Evolutionary conservation across 345 rosid species (phyloP), one percentile per base, ranked within the genome.

Genomic region (Eucalyptus cloeziana): DNA sequence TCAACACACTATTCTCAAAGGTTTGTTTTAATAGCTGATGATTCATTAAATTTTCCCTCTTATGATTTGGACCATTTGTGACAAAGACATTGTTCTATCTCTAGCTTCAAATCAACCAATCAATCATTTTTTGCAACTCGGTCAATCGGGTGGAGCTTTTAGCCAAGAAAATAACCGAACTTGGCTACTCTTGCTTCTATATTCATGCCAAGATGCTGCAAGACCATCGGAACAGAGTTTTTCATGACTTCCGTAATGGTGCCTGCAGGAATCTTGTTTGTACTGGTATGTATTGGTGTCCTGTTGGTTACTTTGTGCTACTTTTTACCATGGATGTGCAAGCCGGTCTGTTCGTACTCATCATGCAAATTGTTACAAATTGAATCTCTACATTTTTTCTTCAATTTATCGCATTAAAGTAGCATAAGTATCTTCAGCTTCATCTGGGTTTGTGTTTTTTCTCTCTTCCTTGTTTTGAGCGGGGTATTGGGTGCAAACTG

Each of bases 201-300:
- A 98, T 98, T 81, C 99, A 97, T 89, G 99, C 99, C 3, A 98
- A 97, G 95, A 98, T 97, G 99, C 94, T 98, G 93, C 99, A 98
- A 93, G 99, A 97, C 91, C 99, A 98, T 92, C 99, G 99, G 90
- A 98, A 98, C 91, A 95, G 99, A 94, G 99, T 98, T 43, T 98
- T 98, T 93, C 99, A 98, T 86, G 99, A 98, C 88, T 98, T 98
- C 94, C 99, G 99, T 90, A 98, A 98, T 92, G 99, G 99, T 88
- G 99, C 99, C 92, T 98, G 99, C 93, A 95, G 99, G 93, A 98
- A 98, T 92, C 99, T 98, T 91, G 99, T 98, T 92, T 98, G 99
- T 88, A 98, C 99, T 87, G 99, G 99, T 98, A 87, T 89, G 88
- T 31, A 79, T n/a, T 5, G 44, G 21, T 21, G 81, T 49, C 19